Percentiles rank a stretch among this genome's conserved stretches.
Conservation (phyloP, 257 asterid species). For the Solanum pennellii region DNA sequence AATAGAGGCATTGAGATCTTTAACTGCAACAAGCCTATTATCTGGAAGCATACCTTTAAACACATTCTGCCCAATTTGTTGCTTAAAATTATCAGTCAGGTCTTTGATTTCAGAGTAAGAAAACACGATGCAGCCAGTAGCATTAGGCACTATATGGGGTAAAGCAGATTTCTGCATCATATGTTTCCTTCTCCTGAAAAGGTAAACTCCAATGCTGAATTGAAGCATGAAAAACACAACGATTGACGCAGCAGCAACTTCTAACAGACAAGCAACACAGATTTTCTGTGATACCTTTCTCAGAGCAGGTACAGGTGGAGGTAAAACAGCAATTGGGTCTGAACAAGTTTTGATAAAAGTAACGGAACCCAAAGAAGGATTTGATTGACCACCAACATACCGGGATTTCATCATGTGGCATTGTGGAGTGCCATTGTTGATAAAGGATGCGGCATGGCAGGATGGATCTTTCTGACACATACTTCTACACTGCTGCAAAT, state of each 20-base stretch:
- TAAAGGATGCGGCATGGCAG: slow-evolving; percentile 30
- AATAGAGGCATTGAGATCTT: slow-evolving; percentile 4
- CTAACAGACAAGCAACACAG: slow-evolving; percentile 21
- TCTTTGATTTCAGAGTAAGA: slow-evolving; percentile 20
- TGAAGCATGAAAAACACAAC: slow-evolving; percentile 14
- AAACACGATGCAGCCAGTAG: slow-evolving; percentile 11
- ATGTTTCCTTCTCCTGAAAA: slow-evolving; percentile 10
- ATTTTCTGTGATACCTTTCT: background rate
- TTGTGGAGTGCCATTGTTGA: slow-evolving; percentile 17
- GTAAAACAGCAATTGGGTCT: slow-evolving; percentile 28
- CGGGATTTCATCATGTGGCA: slow-evolving; percentile 21
- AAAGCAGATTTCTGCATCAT: slow-evolving; percentile 6
- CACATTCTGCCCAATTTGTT: slow-evolving; percentile 23
- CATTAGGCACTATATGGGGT: slow-evolving; percentile 4
- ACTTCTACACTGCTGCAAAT: slow-evolving; percentile 10
- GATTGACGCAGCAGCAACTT: slow-evolving; percentile 10
- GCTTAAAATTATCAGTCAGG: slow-evolving; percentile 28
- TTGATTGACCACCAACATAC: slow-evolving; percentile 24
- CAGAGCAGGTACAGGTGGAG: background rate
- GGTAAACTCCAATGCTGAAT: slow-evolving; percentile 10
- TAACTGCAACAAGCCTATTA: slow-evolving; percentile 18
- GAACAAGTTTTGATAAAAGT: slow-evolving; percentile 25
- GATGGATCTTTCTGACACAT: slow-evolving; percentile 22
- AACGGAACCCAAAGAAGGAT: slow-evolving; percentile 16
- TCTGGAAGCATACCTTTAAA: slow-evolving; percentile 18